These are phyloP conservation scores for Jamesozyma lodderae DNA, from an alignment of 805 yeast genomes.

Conservation along the genomic window DNA sequence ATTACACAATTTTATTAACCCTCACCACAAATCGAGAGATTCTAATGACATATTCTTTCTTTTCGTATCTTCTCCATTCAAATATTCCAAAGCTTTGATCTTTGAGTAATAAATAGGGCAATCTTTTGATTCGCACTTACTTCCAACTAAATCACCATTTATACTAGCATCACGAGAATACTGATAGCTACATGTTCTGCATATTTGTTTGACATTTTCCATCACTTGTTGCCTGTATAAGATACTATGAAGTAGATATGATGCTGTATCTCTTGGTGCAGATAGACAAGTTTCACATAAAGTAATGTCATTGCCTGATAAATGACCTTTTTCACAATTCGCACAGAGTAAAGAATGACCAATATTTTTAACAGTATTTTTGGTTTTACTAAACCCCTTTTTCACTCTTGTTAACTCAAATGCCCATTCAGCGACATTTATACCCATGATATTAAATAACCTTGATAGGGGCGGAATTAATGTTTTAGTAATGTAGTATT, in stretches of 20 bases:
- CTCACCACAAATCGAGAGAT: conserved; percentile 17
- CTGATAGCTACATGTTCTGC: conserved; percentile 31
- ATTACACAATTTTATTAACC: neutral
- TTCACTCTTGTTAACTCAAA: conserved; percentile 46
- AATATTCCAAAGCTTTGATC: conserved; percentile 33
- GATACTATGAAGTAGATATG: neutral
- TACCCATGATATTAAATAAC: conserved; percentile 74
- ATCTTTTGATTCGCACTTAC: conserved; percentile 49
- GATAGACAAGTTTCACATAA: conserved; percentile 13
- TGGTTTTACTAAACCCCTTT: conserved; percentile 2
- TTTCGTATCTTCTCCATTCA: conserved; percentile 14
- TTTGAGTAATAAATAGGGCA: conserved; percentile 55
- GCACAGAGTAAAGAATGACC: conserved; percentile 21
- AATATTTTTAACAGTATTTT: conserved; percentile 3
- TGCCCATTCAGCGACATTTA: conserved; percentile 71
- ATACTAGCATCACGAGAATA: conserved; percentile 22
- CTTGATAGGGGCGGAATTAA: conserved; percentile 86
- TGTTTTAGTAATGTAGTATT: conserved; percentile 77
- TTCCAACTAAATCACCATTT: conserved; percentile 24
- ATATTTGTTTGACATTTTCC: conserved; percentile 26
- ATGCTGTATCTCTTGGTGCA: conserved; percentile 13
- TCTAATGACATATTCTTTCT: conserved; percentile 8
- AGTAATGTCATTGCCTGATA: conserved; percentile 12
- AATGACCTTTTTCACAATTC: conserved; percentile 31
- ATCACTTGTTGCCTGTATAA: conserved; percentile 10